These are phyloP conservation scores for Zymoseptoria ardabiliae DNA, from an alignment of 2,329 filamentous ascomycete species.

Conservation along the genomic window DNA sequence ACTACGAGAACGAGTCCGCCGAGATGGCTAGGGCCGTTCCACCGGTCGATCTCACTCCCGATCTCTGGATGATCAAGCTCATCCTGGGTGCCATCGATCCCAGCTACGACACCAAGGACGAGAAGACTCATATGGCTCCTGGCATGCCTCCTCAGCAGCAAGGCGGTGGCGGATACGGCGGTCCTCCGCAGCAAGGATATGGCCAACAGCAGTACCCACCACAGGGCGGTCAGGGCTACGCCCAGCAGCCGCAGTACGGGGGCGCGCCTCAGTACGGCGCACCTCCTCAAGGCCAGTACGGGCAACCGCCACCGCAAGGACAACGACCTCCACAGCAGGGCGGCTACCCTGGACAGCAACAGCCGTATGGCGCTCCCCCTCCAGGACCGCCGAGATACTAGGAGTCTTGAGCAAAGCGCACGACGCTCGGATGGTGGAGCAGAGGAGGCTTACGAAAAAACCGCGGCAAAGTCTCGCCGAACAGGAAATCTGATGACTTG, in stretches of 20 bases:
- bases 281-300: conserved; percentile 6
- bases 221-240: conserved; percentile 14
- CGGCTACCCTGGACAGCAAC: conserved; percentile 14
- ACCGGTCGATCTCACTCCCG: conserved; percentile 56
- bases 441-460: background rate
- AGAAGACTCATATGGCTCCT: conserved; percentile 39
- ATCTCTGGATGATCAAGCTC: conserved; percentile 61
- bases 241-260: conserved; percentile 6
- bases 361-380: conserved; percentile 1
- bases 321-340: conserved; percentile 6
- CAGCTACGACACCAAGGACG: conserved; percentile 59
- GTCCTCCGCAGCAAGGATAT: conserved; percentile 22
- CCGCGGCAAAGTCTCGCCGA: background rate
- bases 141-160: conserved; percentile 28
- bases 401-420: background rate
- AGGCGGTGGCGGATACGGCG: conserved; percentile 21
- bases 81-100: conserved; percentile 60
- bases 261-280: conserved; percentile 5
- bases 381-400: background rate
- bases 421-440: background rate
- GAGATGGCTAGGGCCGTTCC: conserved; percentile 57
- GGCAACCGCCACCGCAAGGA: conserved; percentile 1
- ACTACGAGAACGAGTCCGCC: conserved; percentile 61
- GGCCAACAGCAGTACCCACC: conserved; percentile 24
- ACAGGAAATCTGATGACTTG: background rate